Percentiles rank a stretch among this genome's conserved stretches.
These are phyloP conservation scores for Senna siamea DNA, from an alignment of 306 rosid genomes.

Conservation along the genomic window DNA sequence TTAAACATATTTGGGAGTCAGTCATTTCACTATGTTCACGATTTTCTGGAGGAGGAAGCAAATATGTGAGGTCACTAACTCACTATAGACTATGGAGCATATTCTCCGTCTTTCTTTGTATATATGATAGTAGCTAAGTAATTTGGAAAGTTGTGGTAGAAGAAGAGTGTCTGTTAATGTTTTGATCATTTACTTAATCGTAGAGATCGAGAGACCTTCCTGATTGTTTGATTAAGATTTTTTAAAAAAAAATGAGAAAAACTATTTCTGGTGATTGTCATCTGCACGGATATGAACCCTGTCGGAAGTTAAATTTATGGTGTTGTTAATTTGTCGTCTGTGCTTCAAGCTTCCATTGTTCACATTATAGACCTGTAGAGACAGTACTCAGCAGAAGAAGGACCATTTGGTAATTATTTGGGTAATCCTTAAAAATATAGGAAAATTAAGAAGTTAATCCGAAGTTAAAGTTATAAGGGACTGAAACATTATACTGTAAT, in stretches of 20 bases:
- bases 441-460: conserved; percentile 2
- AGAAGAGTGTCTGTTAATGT: background rate
- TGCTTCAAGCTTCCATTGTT: conserved; percentile 11
- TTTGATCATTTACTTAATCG: background rate
- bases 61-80: background rate
- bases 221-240: background rate
- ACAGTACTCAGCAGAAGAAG: background rate
- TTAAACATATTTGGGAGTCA: background rate
- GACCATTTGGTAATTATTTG: background rate
- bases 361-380: background rate
- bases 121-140: background rate
- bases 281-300: background rate
- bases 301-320: background rate
- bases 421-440: background rate
- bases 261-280: background rate
- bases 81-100: background rate
- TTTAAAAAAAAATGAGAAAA: background rate
- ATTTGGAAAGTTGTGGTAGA: background rate
- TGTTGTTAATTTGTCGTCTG: background rate
- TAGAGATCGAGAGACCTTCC: background rate
- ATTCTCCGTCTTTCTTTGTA: background rate
- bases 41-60: background rate
- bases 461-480: background rate
- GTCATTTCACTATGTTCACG: conserved; percentile 2
- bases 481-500: background rate